Percentiles rank a stretch among this genome's conserved stretches.
Conservation (phyloP, 805 yeast species). For the Yamadazyma ubonensis region DNA sequence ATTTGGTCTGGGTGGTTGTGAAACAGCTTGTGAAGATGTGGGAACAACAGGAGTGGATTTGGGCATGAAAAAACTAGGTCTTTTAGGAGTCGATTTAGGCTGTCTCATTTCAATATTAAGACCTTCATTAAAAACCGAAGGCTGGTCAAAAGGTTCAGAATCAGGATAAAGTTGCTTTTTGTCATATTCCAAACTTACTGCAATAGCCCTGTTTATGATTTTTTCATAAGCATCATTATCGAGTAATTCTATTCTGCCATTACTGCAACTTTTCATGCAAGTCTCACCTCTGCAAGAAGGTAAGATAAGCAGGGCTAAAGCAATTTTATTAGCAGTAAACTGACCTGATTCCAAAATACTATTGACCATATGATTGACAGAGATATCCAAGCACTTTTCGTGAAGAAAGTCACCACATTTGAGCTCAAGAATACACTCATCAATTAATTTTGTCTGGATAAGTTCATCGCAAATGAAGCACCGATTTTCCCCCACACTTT, state of each 20-base stretch:
- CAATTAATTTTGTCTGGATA: slow-evolving; percentile 42
- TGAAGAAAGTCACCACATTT: slow-evolving; percentile 58
- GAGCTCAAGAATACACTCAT: slow-evolving; percentile 48
- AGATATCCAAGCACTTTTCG: slow-evolving; percentile 52
- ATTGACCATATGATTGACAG: slow-evolving; percentile 8
- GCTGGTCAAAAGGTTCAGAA: neutral
- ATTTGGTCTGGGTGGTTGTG: too few species aligned
- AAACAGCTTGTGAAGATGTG: too few species aligned
- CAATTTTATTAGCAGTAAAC: slow-evolving; percentile 11
- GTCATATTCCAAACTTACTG: slow-evolving; percentile 14
- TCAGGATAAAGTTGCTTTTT: slow-evolving; percentile 1
- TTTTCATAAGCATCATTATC: slow-evolving; percentile 5
- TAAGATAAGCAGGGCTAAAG: slow-evolving; percentile 6
- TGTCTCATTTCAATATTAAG: too few species aligned
- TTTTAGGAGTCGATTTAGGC: too few species aligned
- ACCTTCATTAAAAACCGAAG: neutral
- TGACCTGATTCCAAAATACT: neutral
- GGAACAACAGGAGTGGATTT: too few species aligned
- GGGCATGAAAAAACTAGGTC: too few species aligned
- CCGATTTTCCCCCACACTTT: slow-evolving; percentile 9
- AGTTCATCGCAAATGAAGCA: slow-evolving; percentile 57
- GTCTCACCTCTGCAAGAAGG: slow-evolving; percentile 13
- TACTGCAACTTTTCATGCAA: slow-evolving; percentile 6
- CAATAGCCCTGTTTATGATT: slow-evolving; percentile 11
- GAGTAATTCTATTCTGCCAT: slow-evolving; percentile 3